These are phyloP conservation scores for Fusarium sp. DNA, from an alignment of 2,329 filamentous ascomycete species.

Conservation along the genomic window DNA sequence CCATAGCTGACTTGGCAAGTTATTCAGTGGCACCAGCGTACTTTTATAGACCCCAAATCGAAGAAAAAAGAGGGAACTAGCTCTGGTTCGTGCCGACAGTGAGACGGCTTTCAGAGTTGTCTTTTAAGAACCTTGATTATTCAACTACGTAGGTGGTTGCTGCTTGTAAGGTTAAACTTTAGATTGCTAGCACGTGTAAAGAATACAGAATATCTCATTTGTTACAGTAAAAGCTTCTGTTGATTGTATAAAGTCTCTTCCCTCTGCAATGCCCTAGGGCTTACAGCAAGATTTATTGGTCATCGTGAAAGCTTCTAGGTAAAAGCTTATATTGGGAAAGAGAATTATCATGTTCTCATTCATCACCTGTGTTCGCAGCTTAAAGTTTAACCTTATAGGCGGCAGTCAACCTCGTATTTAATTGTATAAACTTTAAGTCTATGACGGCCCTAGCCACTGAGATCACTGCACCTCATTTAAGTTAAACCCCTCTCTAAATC, in stretches of 20 bases:
- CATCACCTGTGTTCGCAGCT: too few species aligned
- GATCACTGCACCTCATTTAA: fast-evolving
- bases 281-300: too few species aligned
- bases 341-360: too few species aligned
- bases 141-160: fast-evolving
- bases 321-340: too few species aligned
- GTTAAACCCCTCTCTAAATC: fast-evolving
- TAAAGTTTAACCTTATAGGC: too few species aligned
- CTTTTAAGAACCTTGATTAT: background rate
- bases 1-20: fast-evolving
- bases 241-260: too few species aligned
- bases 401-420: too few species aligned
- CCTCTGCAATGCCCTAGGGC: too few species aligned
- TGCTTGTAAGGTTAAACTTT: background rate
- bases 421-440: background rate
- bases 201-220: fast-evolving
- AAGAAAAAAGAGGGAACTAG: fast-evolving
- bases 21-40: background rate
- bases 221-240: background rate
- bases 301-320: too few species aligned
- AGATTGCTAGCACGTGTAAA: background rate
- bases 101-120: background rate
- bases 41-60: background rate
- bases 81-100: fast-evolving
- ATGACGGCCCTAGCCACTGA: fast-evolving